Evolutionary conservation across 2,329 filamentous ascomycete species (phyloP), one percentile per base, ranked within the genome.

Genomic region (Botrytis hyacinthi): DNA sequence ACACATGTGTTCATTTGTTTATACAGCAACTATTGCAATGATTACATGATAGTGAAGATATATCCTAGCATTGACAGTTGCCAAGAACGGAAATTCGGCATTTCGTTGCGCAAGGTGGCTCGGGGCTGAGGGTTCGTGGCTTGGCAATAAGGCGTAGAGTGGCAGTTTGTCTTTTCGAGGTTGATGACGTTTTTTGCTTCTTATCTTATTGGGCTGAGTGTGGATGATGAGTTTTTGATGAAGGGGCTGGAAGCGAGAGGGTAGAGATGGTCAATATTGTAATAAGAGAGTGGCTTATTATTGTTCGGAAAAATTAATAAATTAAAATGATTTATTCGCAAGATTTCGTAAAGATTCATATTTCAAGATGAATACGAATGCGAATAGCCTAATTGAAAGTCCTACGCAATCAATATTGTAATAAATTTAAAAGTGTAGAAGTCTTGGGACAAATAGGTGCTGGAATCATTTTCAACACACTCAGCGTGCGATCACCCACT

Each of bases 31-130:
- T n/a, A 42, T 65, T 5, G 40, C n/a, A 22, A 44, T 40, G 16
- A 63, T 63, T 44, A 63, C 40, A 44, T 42, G 37, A 63, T 44
- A 29, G 37, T n/a, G 51, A 57, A 29, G 14, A 29, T 57, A 9
- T 57, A 57, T 57, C 51, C 51, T 29, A 57, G 51, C 51, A 18
- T 8, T 29, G 60, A 26, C 40, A 29, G 20, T 6, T 67, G 63
- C 63, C 44, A 67, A 67, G 63, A 54, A 67, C 65, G 65, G 65
- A 40, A 67, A 40, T 40, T 51, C 65, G 65, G 65, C 65, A 67
- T 40, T 40, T 40, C 26, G 32, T 67, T 67, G 63, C 22, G 46
- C 16, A 29, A 37, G 16, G 22, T 67, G 65, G 44, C 63, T 20
- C 32, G 42, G 63, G 63, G 63, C 65, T 67, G 65, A 51, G 46